Conservation (phyloP, 495 filamentous ascomycete species). For the Mycothermus thermophilus region DNA sequence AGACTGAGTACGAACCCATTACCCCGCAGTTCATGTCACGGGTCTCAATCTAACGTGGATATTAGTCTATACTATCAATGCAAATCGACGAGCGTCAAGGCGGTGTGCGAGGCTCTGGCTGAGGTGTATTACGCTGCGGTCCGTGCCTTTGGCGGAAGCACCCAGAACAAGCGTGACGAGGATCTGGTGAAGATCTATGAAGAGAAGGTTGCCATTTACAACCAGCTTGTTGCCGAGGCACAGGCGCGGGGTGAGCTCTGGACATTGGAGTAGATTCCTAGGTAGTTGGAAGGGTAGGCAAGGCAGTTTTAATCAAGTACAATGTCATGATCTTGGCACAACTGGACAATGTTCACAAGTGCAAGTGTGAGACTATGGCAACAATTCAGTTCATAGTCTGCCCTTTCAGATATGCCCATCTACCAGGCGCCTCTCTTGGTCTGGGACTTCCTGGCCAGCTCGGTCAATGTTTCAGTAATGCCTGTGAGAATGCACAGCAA, state of each 20-base stretch:
- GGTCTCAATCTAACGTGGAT: neutral
- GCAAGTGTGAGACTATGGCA: too few species aligned
- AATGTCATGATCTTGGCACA: too few species aligned
- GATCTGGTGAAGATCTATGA: constrained; percentile 19
- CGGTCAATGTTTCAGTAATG: too few species aligned
- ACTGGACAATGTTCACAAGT: too few species aligned
- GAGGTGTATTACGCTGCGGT: constrained; percentile 35
- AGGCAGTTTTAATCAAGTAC: too few species aligned
- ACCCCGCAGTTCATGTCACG: neutral
- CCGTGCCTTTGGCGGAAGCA: constrained; percentile 22
- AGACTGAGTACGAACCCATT: constrained; percentile 16
- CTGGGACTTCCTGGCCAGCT: too few species aligned
- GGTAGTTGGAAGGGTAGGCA: too few species aligned
- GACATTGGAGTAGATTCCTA: constrained; percentile 6
- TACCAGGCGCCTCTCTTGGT: too few species aligned
- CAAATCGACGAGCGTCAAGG: neutral
- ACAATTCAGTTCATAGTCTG: too few species aligned
- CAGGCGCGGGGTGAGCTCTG: constrained; percentile 16
- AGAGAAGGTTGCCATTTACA: constrained; percentile 19
- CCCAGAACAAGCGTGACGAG: constrained; percentile 15
- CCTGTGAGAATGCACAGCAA: too few species aligned
- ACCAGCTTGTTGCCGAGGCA: constrained; percentile 18
- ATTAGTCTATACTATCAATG: constrained; percentile 23
- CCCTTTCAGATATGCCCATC: too few species aligned
- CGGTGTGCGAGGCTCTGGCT: constrained; percentile 23